phyloP scores from a whole-genome alignment of 108 stramenopile genomes.

The Skeletonema grethae region DNA sequence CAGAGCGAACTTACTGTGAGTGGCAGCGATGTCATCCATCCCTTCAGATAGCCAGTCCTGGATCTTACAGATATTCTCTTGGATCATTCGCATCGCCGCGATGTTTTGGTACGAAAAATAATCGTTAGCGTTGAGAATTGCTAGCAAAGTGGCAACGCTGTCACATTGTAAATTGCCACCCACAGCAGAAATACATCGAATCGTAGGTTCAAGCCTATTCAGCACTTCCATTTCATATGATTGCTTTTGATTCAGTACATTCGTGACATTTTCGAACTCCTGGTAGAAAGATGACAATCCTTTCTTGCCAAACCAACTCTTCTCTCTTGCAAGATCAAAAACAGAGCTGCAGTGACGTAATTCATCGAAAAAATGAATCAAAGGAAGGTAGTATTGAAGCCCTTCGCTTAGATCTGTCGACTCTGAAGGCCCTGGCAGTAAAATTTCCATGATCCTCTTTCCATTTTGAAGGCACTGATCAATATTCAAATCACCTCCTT shows the following conservation, averaged over 20 bases:
- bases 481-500: slow-evolving; percentile 3
- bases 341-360: slow-evolving; percentile 16
- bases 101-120: slow-evolving; percentile 9
- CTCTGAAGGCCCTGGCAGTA: background rate
- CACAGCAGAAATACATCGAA: slow-evolving; percentile 13
- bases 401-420: slow-evolving; percentile 6
- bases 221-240: slow-evolving; percentile 22
- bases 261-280: slow-evolving; percentile 26
- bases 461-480: background rate
- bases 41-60: slow-evolving; percentile 41
- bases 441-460: background rate
- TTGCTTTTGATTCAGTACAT: slow-evolving; percentile 20
- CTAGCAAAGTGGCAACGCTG: background rate
- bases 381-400: slow-evolving; percentile 13
- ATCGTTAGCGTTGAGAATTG: background rate
- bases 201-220: slow-evolving; percentile 21
- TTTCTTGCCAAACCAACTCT: slow-evolving; percentile 26
- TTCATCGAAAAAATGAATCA: slow-evolving; percentile 14
- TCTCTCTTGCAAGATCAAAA: slow-evolving; percentile 17
- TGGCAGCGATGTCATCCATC: slow-evolving; percentile 36
- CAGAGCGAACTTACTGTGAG: slow-evolving; percentile 14
- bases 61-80: slow-evolving; percentile 28
- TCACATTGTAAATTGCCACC: slow-evolving; percentile 11
- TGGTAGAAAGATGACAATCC: slow-evolving; percentile 21
- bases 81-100: slow-evolving; percentile 16